Evolutionary conservation across 345 rosid genomes (phyloP).

Genomic region (Salix purpurea): DNA sequence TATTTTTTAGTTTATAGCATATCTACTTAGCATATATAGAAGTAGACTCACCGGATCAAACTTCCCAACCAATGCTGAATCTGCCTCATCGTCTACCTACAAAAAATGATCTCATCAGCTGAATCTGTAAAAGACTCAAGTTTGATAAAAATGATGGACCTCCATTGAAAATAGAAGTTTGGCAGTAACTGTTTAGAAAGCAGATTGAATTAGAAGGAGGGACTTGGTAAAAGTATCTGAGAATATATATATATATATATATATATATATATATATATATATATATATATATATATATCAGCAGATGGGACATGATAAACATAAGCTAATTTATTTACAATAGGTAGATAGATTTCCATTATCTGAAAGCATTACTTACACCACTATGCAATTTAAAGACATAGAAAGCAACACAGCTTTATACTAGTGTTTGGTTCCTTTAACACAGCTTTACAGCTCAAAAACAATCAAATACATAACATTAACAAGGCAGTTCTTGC

Average conservation of each 20-base stretch:
- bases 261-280: too few relatives aligned
- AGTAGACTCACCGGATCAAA: constrained; percentile 28
- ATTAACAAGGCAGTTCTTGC: background rate
- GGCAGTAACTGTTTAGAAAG: background rate
- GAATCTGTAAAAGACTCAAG: background rate
- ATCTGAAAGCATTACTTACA: too few relatives aligned
- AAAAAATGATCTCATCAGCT: background rate
- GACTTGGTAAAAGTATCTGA: too few relatives aligned
- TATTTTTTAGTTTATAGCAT: too few relatives aligned
- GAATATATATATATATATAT: too few relatives aligned
- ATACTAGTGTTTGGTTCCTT: background rate
- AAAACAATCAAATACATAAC: background rate
- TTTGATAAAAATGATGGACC: background rate
- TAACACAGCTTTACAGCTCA: background rate
- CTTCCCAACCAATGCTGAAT: constrained; percentile 36
- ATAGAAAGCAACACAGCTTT: too few relatives aligned
- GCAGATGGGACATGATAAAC: too few relatives aligned
- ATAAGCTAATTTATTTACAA: too few relatives aligned
- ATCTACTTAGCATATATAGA: background rate
- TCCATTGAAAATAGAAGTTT: background rate
- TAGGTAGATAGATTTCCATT: too few relatives aligned
- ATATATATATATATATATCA: too few relatives aligned
- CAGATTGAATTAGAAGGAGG: too few relatives aligned
- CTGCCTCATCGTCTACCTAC: constrained; percentile 46
- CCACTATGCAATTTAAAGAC: too few relatives aligned